Percentiles rank a stretch among this genome's conserved stretches.
Conservation (phyloP, 306 rosid species). For the Quercus mongolica region DNA sequence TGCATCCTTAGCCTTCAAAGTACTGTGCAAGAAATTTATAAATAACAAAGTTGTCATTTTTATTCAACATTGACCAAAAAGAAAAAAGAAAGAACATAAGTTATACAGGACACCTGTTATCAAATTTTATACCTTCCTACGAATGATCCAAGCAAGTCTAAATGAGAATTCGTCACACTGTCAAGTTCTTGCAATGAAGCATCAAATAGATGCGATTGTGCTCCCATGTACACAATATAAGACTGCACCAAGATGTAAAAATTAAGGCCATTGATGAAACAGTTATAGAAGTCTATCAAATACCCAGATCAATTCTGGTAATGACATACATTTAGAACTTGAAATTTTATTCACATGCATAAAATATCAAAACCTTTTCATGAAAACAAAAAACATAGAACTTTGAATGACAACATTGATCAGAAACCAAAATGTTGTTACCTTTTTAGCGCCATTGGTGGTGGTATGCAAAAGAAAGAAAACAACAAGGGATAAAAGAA, state of each 20-base stretch:
- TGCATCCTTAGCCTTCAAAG: conserved; percentile 40
- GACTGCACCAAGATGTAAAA: conserved; percentile 34
- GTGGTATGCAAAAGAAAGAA: conserved; percentile 26
- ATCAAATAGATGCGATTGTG: conserved; percentile 47
- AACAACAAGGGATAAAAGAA: conserved; percentile 28
- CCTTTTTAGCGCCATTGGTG: conserved; percentile 40
- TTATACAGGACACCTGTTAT: neutral
- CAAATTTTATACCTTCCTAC: conserved; percentile 43
- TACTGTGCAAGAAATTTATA: conserved; percentile 19
- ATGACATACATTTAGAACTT: neutral
- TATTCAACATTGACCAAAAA: neutral
- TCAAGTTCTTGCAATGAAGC: conserved; percentile 33
- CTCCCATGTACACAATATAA: conserved; percentile 56
- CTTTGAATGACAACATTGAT: neutral
- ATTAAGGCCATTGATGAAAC: neutral
- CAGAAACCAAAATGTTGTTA: neutral
- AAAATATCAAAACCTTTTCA: neutral
- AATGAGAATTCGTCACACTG: conserved; percentile 30
- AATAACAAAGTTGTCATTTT: neutral
- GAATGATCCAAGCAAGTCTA: conserved; percentile 35
- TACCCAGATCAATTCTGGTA: neutral
- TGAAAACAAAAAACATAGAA: neutral
- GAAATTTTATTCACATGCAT: neutral
- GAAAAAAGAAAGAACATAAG: neutral
- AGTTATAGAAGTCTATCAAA: neutral